Conservation (phyloP, 306 rosid species). For the peach (Prunus persica) region DNA sequence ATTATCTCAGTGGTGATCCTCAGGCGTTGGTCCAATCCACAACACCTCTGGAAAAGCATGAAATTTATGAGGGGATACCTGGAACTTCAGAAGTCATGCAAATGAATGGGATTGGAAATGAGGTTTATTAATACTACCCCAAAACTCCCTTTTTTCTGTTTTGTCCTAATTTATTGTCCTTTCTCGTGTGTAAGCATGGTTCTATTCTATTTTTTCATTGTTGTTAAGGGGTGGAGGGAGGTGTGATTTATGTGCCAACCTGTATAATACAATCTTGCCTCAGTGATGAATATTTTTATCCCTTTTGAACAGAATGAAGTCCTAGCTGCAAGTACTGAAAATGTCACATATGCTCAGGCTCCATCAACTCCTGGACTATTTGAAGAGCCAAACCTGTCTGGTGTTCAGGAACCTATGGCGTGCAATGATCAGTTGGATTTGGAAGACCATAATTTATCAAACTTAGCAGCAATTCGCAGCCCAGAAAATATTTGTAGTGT, state of each 20-base stretch:
- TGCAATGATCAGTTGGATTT: slow-evolving; percentile 47
- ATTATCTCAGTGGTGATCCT: slow-evolving; percentile 38
- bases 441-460: slow-evolving; percentile 46
- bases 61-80: slow-evolving; percentile 41
- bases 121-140: slow-evolving; percentile 28
- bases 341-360: slow-evolving; percentile 49
- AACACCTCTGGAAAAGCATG: slow-evolving; percentile 39
- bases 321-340: slow-evolving; percentile 31
- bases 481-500: slow-evolving; percentile 28
- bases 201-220: neutral
- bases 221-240: neutral
- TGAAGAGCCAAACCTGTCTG: slow-evolving; percentile 53
- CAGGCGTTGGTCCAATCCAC: slow-evolving; percentile 31
- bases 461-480: slow-evolving; percentile 30
- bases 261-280: neutral
- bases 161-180: neutral
- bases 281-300: slow-evolving; percentile 17
- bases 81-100: slow-evolving; percentile 34
- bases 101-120: slow-evolving; percentile 35
- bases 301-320: slow-evolving; percentile 50
- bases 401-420: slow-evolving; percentile 53
- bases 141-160: neutral
- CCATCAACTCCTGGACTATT: slow-evolving; percentile 66
- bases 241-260: neutral
- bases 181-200: neutral